Base-by-base conservation (phyloP, 2,329 filamentous ascomycete species). In the Trichoderma endophyticum region DNA sequence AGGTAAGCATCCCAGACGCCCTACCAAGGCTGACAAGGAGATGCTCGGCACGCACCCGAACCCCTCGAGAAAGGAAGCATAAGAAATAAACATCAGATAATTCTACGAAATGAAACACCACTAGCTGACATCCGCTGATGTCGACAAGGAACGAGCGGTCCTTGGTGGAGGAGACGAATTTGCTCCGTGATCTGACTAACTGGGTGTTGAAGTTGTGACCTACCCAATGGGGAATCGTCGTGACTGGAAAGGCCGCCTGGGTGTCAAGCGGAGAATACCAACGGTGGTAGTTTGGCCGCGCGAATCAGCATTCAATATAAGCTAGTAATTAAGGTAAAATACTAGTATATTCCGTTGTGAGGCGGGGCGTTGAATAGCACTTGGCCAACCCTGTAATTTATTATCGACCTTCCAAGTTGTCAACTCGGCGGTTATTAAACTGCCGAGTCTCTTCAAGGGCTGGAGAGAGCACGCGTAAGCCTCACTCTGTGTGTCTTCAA, bases 271-370 rank as follows among this genome's bases (percentile, higher is more conserved):
- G 65, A 60, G 36, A 60, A 60, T 60, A 60, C 48, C n/a, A 54
- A 21, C 28, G 28, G 18, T 24, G 9, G 14, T 8, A 59, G 34
- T 57, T 34, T 56, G 64, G 6, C 36, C 36, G 34, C 34, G 36
- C 36, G 65, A 68, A 68, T 48, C 56, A 43, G 24, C 36, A 48
- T 48, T 28, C 11, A 32, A 43, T 59, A 51, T 68, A 68, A 68
- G 54, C 65, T 68, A 68, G 54, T 68, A 60, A 60, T 68, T 68
- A 68, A 68, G 54, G 56, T 68, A 68, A 68, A 60, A 68, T 32
- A 32, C 32, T 68, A 60, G 43, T 48, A 51, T 68, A 39, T 26
- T 68, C 34, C 64, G 32, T 43, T 24, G 15, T 39, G 9, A 67
- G 34, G 51, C 32, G 51, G 34, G 54, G 51, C 7, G 9, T 6